A percentile compares a stretch with the other conserved stretches of the same genome.
Evolutionary conservation across 345 rosid genomes (phyloP).

Genomic region (Angophora floribunda): DNA sequence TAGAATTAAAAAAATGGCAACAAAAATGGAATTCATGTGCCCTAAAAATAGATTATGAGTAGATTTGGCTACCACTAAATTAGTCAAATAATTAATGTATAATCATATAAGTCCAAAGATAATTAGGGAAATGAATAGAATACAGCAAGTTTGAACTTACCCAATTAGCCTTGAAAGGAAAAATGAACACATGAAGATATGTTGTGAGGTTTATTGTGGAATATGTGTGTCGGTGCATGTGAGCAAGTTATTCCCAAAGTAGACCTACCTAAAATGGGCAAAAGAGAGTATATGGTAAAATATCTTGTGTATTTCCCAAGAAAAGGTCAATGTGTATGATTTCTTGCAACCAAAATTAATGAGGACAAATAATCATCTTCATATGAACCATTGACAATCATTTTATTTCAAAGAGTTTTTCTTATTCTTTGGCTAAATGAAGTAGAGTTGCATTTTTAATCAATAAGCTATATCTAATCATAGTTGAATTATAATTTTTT

Average conservation of each 20-base stretch:
- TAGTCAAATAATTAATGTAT: not conserved
- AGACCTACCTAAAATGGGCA: not conserved
- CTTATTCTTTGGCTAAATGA: not conserved
- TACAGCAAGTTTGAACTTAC: not conserved
- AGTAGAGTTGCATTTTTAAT: not conserved
- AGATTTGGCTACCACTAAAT: not conserved
- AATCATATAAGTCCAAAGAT: not conserved
- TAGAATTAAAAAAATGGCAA: not conserved
- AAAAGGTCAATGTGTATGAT: not conserved
- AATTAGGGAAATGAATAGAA: not conserved
- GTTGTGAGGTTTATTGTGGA: not conserved
- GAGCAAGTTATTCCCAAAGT: not conserved
- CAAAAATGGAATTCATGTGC: not conserved
- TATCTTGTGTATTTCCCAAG: not conserved
- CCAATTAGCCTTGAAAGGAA: not conserved
- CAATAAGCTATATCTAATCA: not conserved
- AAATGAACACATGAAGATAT: not conserved
- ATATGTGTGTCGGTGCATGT: not conserved
- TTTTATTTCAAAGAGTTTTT: not conserved
- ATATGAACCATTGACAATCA: not conserved
- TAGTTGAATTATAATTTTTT: not conserved
- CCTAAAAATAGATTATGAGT: not conserved
- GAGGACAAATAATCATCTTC: not conserved
- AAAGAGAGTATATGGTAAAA: not conserved
- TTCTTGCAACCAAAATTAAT: not conserved